Evolutionary conservation across 164 flowering plant species (phyloP), one percentile per base, ranked within the genome.

Genomic region (Paratinospora sagittata): DNA sequence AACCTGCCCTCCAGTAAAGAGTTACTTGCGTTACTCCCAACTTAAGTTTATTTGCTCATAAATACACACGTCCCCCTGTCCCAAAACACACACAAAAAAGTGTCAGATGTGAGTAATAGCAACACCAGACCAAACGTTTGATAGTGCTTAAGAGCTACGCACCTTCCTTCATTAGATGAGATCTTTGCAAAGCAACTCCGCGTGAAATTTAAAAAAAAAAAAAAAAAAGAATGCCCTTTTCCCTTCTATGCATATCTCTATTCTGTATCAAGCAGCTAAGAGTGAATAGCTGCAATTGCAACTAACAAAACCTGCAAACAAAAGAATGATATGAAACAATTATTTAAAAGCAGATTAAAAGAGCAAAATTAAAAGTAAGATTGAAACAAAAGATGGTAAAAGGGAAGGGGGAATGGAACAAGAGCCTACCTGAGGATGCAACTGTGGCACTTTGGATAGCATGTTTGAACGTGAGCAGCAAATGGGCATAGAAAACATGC

Each of bases 391-490:
- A 21, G 17, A n/a, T 33, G 41, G 9, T 12, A n/a, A 55, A n/a
- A 43, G 47, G 17, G 61, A n/a, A 64, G 60, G 5, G 12, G 58
- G 24, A 30, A 30, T 30, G 34, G 23, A 47, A 70, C n/a, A 23
- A 39, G 69, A 10, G 23, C 69, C n/a, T 74, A 74, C 77, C 77
- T 21, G 45, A 66, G 36, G 65, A 26, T 65, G 47, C 65, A 57
- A 37, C n/a, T 36, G 66, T 37, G 37, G 39, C 39, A 33, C 60
- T 64, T 30, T 14, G 57, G 58, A 57, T 68, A 49, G 47, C 39
- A 63, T 24, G 37, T 49, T 37, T 24, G 34, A 68, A 69, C 60
- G 37, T 7, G 17, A 61, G 23, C 24, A 33, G 21, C 27, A 34
- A 55, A 72, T 65, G 1, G 27, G 57, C 70, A 66, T 16, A 12